Base-by-base conservation (phyloP, 1,284 basidiomycete species). In the Xerocomus nothofagi region DNA sequence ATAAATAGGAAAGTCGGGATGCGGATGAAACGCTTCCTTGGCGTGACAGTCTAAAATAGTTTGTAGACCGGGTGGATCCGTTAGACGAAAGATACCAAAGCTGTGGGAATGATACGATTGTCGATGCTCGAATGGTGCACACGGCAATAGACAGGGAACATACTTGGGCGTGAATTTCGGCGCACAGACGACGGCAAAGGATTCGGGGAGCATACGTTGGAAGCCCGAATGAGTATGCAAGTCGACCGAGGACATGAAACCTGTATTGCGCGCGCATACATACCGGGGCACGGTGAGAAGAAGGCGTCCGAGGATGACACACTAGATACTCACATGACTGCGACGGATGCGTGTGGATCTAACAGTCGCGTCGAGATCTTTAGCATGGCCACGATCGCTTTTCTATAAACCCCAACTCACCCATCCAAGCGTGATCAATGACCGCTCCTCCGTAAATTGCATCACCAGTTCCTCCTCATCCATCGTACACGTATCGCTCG, bases 291-390 rank as follows among this genome's bases (percentile, higher is more conserved):
- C 1, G 6, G 18, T 59, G 33, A 60, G 48, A 48, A 54, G 33
- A 3, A 14, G 17, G 44, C 12, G 4, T 31, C 34, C n/a, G 14
- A 38, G 4, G 12, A 23, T 34, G 21, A 7, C 38, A 7, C 6
- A n/a, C 29, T 4, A 8, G 17, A 23, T 18, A 75, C 80, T 51
- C 57, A 85, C 91, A 94, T 47, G 85, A 87, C 58, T 94, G 92
- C 14, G 90, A 88, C 1, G 93, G 93, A 66, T 95, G 92, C 0
- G 92, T 95, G 70, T 95, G 92, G 56, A 94, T 94, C 90, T 93
- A 61, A 42, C 12, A 31, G 39, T 21, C 18, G 41, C n/a, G 24
- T 11, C 34, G 29, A 21, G 49, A 23, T n/a, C 15, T 33, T 50
- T n/a, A 59, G 53, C 26, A 7, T 26, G 11, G n/a, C 10, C 23